A percentile compares a stretch with the other conserved stretches of the same genome.
Conservation (phyloP, 2,329 filamentous ascomycete species). For the Coniochaeta prunicola region DNA sequence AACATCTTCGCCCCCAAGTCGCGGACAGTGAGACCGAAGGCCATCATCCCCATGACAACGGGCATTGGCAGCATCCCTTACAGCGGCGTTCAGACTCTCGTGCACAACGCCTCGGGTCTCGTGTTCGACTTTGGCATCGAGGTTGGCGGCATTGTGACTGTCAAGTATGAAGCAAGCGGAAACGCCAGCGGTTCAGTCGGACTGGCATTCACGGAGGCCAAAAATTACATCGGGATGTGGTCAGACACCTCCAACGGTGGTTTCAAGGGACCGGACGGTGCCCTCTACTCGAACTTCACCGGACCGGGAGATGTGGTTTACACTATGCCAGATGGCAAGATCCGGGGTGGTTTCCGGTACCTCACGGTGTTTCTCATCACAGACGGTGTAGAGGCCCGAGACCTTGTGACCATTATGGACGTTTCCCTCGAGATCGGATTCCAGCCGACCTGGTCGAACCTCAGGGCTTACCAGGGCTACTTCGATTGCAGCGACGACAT, state of each 20-base stretch:
- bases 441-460: constrained; percentile 34
- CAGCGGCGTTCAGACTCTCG: constrained; percentile 12
- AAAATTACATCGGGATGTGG: constrained; percentile 36
- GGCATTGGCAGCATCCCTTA: constrained; percentile 22
- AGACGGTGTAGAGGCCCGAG: not conserved
- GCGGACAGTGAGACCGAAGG: constrained; percentile 38
- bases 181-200: constrained; percentile 27
- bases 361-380: constrained; percentile 34
- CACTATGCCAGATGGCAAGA: constrained; percentile 31
- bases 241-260: constrained; percentile 41
- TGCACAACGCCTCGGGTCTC: constrained; percentile 41
- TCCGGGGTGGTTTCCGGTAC: constrained; percentile 47
- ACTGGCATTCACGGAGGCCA: constrained; percentile 39
- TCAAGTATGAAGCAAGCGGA: constrained; percentile 38
- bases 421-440: constrained; percentile 26
- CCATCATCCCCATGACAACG: constrained; percentile 28
- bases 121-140: constrained; percentile 54
- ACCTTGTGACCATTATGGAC: constrained; percentile 21
- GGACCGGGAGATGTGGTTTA: constrained; percentile 22
- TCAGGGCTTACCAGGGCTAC: constrained; percentile 46
- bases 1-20: constrained; percentile 49
- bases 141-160: constrained; percentile 46
- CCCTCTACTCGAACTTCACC: constrained; percentile 34
- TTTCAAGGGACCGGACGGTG: constrained; percentile 35
- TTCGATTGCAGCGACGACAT: constrained; percentile 40